These are phyloP conservation scores for Miscanthus sacchariflorus DNA, from an alignment of 202 grass and related monocot genomes.

Conservation along the genomic window DNA sequence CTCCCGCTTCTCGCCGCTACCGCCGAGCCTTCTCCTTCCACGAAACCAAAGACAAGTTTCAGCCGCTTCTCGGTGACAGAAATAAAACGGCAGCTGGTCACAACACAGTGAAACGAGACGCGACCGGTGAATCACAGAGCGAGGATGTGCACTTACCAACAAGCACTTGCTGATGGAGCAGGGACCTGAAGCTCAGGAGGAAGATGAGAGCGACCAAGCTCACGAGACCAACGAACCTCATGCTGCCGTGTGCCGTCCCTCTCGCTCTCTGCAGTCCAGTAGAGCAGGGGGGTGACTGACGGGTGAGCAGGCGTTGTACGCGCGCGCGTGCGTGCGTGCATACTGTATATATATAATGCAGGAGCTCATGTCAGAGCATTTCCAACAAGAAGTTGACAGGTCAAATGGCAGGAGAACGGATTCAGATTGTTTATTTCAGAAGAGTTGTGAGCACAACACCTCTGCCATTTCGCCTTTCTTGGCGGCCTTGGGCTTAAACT, in stretches of 20 bases:
- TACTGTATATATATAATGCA: slow-evolving; percentile 15
- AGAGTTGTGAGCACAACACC: slow-evolving; percentile 42
- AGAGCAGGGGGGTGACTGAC: background rate
- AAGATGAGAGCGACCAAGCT: slow-evolving; percentile 60
- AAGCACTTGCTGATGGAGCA: slow-evolving; percentile 65
- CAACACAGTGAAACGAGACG: too few relatives aligned
- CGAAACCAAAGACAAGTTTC: background rate
- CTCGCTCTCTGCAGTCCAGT: background rate
- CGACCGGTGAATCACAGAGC: background rate
- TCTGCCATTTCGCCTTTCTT: slow-evolving; percentile 46
- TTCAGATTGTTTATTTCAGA: background rate
- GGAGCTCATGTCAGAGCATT: slow-evolving; percentile 41
- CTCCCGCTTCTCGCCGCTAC: background rate
- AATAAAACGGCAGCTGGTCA: background rate
- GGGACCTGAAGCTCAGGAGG: slow-evolving; percentile 60
- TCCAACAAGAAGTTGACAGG: slow-evolving; percentile 46
- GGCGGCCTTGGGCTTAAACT: slow-evolving; percentile 27
- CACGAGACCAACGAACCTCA: slow-evolving; percentile 55
- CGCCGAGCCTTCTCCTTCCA: slow-evolving; percentile 40
- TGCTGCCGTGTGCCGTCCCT: slow-evolving; percentile 38
- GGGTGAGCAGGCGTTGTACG: background rate
- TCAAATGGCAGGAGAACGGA: slow-evolving; percentile 54
- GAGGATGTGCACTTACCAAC: slow-evolving; percentile 50
- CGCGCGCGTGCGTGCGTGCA: background rate
- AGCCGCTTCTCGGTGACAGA: background rate